These are phyloP conservation scores for Apiotrichum veenhuisii DNA, from an alignment of 1,284 basidiomycete species.

Conservation along the genomic window DNA sequence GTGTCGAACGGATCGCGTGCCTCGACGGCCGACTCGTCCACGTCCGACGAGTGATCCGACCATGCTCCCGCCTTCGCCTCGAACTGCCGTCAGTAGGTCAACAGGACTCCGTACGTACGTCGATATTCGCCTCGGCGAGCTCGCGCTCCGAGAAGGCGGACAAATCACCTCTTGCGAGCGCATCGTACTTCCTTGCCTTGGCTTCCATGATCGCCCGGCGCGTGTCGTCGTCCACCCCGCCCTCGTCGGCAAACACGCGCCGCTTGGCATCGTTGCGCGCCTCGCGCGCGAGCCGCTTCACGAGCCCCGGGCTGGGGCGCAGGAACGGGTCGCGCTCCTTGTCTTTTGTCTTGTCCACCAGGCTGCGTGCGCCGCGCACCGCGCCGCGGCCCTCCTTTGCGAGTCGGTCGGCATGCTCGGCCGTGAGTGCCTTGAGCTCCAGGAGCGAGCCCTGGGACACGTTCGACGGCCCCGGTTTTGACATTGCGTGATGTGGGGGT, in stretches of 20 bases:
- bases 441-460: conserved; percentile 41
- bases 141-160: conserved; percentile 75
- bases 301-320: conserved; percentile 44
- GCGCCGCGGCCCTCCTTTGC: conserved; percentile 42
- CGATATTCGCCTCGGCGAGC: conserved; percentile 69
- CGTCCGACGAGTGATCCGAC: conserved; percentile 38
- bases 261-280: conserved; percentile 42
- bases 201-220: conserved; percentile 57
- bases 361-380: conserved; percentile 32
- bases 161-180: conserved; percentile 71
- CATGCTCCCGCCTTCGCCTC: conserved; percentile 59
- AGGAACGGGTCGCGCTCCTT: conserved; percentile 37
- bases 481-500: neutral
- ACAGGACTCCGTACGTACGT: conserved; percentile 58
- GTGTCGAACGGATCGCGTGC: conserved; percentile 53
- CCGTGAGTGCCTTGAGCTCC: conserved; percentile 47
- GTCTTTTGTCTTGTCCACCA: conserved; percentile 17
- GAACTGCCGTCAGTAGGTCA: conserved; percentile 56
- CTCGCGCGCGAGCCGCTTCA: conserved; percentile 45
- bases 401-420: conserved; percentile 47
- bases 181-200: conserved; percentile 79
- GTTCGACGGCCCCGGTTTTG: conserved; percentile 13
- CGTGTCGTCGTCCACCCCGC: conserved; percentile 39
- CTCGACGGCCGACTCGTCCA: conserved; percentile 31
- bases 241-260: conserved; percentile 33